Evolutionary conservation across 768 basidiomycete species (phyloP).

Genomic region (Podaxis mareebaensis): DNA sequence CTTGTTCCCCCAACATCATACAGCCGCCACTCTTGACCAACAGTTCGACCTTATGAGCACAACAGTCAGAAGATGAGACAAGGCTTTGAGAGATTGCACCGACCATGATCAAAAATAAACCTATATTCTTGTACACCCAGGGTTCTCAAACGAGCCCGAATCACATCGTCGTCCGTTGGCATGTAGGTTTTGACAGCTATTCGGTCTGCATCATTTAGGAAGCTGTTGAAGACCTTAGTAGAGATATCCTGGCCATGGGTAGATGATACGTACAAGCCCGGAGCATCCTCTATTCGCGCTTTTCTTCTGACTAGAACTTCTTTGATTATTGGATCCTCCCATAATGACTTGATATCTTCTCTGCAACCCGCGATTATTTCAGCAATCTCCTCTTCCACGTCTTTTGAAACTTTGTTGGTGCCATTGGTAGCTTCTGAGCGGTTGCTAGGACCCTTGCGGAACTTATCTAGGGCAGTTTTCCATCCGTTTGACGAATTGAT

Average conservation of each 20-base stretch:
- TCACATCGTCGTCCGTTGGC: conserved; percentile 74
- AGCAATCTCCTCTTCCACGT: conserved; percentile 53
- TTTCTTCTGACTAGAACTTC: conserved; percentile 59
- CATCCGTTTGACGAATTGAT: conserved; percentile 66
- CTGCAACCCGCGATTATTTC: conserved; percentile 61
- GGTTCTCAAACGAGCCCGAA: conserved; percentile 77
- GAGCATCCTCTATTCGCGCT: conserved; percentile 61
- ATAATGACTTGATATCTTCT: conserved; percentile 67
- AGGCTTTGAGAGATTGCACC: conserved; percentile 19
- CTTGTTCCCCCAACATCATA: conserved; percentile 82
- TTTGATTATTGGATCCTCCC: conserved; percentile 65
- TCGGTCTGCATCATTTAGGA: conserved; percentile 67
- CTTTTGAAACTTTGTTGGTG: conserved; percentile 31
- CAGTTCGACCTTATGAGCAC: conserved; percentile 45
- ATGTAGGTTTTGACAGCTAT: conserved; percentile 64
- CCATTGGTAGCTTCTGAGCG: conserved; percentile 9
- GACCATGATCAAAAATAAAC: conserved; percentile 66
- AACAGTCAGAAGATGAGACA: conserved; percentile 1
- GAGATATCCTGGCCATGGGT: conserved; percentile 12
- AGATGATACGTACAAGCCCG: conserved; percentile 65
- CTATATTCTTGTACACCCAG: conserved; percentile 77
- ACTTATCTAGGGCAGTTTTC: conserved; percentile 61
- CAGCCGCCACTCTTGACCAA: conserved; percentile 74
- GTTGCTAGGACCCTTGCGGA: conserved; percentile 32
- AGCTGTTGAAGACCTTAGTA: conserved; percentile 40